phyloP scores from a whole-genome alignment of 176 grass and related monocot genomes.

The Musa itinerans region DNA sequence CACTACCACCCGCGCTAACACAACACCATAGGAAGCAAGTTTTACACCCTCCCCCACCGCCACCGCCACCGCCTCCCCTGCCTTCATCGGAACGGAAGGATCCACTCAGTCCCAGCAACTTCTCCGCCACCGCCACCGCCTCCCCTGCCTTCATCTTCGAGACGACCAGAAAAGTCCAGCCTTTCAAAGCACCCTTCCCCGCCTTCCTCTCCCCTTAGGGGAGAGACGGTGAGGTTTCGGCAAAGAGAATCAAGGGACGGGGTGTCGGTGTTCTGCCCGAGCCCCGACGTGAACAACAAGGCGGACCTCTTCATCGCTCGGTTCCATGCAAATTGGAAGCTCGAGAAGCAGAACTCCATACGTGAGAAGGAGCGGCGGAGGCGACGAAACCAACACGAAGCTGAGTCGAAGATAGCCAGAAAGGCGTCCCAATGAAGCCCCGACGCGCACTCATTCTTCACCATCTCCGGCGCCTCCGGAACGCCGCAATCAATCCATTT shows the following conservation, averaged over 20 bases:
- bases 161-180: constrained; percentile 13
- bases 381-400: background rate
- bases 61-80: constrained; percentile 10
- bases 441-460: background rate
- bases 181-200: background rate
- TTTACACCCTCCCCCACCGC: background rate
- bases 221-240: constrained; percentile 11
- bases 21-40: constrained; percentile 29
- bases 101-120: constrained; percentile 39
- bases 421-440: too few relatives aligned
- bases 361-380: constrained; percentile 39
- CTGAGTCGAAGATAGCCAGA: background rate
- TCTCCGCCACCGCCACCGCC: constrained; percentile 23
- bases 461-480: background rate
- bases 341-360: constrained; percentile 87
- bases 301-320: constrained; percentile 70
- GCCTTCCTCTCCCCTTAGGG: constrained; percentile 6
- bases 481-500: too few relatives aligned
- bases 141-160: background rate
- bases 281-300: constrained; percentile 89
- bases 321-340: constrained; percentile 56
- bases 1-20: constrained; percentile 10
- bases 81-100: constrained; percentile 47
- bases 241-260: constrained; percentile 28
- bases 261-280: constrained; percentile 48